Evolutionary conservation across 139 green algal genomes (phyloP).

Genomic region (Micractinium conductrix): DNA sequence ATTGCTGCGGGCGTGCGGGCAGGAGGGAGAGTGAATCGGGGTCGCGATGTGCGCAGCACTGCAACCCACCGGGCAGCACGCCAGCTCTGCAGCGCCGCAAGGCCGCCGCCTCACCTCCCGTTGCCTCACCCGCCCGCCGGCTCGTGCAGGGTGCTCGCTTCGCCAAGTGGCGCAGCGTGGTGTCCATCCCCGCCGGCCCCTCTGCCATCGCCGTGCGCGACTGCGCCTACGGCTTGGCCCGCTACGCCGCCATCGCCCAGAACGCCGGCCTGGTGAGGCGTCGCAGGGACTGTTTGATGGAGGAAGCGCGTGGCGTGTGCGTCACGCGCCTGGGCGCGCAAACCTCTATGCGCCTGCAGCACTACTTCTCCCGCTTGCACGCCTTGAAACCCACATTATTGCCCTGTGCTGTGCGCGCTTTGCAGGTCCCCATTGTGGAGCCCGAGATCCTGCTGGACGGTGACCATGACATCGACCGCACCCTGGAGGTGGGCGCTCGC

Average conservation of each 20-base stretch:
- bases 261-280: slow-evolving; percentile 33
- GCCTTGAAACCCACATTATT: neutral
- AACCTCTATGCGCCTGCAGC: neutral
- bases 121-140: too few relatives aligned
- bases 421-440: slow-evolving; percentile 96
- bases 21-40: too few relatives aligned
- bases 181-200: slow-evolving; percentile 88
- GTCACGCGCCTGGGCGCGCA: too few relatives aligned
- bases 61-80: too few relatives aligned
- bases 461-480: slow-evolving; percentile 91
- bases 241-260: slow-evolving; percentile 95
- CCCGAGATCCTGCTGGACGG: slow-evolving; percentile 98
- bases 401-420: too few relatives aligned
- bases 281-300: neutral
- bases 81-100: too few relatives aligned
- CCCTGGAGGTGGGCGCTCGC: slow-evolving; percentile 80
- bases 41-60: too few relatives aligned
- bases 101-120: too few relatives aligned
- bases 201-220: slow-evolving; percentile 84
- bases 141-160: slow-evolving; percentile 94
- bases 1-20: too few relatives aligned
- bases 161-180: slow-evolving; percentile 95
- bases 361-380: neutral
- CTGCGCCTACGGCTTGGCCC: slow-evolving; percentile 96
- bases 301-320: too few relatives aligned